Base-by-base conservation (phyloP, 257 asterid species). In the Fraxinus americana region DNA sequence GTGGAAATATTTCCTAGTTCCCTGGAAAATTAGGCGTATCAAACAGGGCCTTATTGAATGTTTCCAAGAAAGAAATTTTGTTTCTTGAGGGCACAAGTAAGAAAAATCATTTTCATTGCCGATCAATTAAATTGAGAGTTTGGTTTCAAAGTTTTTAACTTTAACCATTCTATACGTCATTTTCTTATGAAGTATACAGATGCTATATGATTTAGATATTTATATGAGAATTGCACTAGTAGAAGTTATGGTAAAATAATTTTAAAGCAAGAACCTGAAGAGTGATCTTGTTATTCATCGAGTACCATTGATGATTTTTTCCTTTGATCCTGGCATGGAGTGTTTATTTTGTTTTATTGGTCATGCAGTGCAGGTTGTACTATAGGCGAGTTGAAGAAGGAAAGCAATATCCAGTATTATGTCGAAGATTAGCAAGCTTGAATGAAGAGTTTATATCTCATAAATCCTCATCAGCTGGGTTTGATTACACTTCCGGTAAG, bases 391-490 rank as follows among this genome's bases (percentile, higher is more conserved):
- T n/a, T n/a, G n/a, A n/a, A n/a, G n/a, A n/a, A n/a, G n/a, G 98
- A 39, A 95, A 93, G 86, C 97, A 90, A 67, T 93, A 90, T 82
- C 90, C 94, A 0, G 92, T 93, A 54, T 76, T 96, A 66, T 96
- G 99, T 80, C 83, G 99, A 78, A 92, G 99, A 87, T 85, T 96
- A 82, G 97, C 91, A 29, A 90, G 90, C 82, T 84, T 88, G 76
- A 78, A 96, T 72, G 96, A 91, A 82, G 96, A 91, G 89, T 93
- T 96, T 52, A 86, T 93, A 79, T 88, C 97, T 34, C 82, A 90
- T 79, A 91, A 83, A 84, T 95, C 97, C 82, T 96, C 99, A 2
- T 87, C 99, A 36, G 92, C 97, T 76, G 98, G 98, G 67, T 95
- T 95, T 78, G 98, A 96, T 89, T 96, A 89, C 81, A 90, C 89